Base-by-base conservation (phyloP, 305 asterid species). In the Solanum aculeatissimum region DNA sequence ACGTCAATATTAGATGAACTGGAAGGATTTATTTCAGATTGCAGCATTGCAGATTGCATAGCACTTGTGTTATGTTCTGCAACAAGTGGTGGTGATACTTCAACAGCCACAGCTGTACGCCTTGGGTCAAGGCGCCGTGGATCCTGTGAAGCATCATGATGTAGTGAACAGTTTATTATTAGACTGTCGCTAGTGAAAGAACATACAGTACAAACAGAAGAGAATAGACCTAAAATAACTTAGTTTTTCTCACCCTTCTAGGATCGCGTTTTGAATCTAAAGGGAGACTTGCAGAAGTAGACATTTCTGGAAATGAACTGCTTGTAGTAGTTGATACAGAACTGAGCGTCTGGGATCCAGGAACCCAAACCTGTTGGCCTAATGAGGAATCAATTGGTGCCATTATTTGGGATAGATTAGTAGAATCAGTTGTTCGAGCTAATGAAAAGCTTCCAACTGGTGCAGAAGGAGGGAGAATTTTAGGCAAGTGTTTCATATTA, bases 71-170 rank as follows among this genome's bases (percentile, higher is more conserved):
- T 90, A 85, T 93, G 92, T 86, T 97, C 99, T 85, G 87, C 80
- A 85, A 79, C 63, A 86, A 90, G 74, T 68, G 88, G 53, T 62
- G 92, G 85, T 74, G 93, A 92, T 85, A 85, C 90, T 87, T 91
- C 96, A 85, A 79, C 90, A 87, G 95, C 88, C 80, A 86, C 92
- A 53, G 87, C 85, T 86, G 72, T 71, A 82, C 98, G 96, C 87
- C 99, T 91, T 14, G 99, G 99, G 88, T 95, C 99, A 88, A 91
- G 98, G 80, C 99, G 99, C n/a, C 99, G 99, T 80, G 99, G 99
- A 91, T 97, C 99, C 99, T 97, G 93, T 72, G 88, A 80, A 89
- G 71, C 87, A 74, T 80, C 81, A 89, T 85, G 45, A 84, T 38
- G 84, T n/a, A 70, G 65, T 53, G 83, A 85, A 75, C 62, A 72